Conservation (phyloP, 352 stramenopile species). For the Phytophthora aleatoria region DNA sequence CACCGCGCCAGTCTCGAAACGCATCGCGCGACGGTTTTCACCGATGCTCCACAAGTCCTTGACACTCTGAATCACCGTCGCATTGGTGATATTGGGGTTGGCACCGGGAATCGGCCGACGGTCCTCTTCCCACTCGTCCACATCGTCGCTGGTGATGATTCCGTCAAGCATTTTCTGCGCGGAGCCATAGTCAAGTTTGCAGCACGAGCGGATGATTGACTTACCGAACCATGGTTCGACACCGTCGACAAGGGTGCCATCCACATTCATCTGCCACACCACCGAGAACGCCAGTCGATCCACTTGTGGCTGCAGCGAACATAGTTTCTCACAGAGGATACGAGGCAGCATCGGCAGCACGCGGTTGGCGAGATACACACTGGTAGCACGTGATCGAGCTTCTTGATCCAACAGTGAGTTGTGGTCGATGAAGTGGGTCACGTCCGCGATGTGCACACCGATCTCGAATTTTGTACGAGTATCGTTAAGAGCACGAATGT, state of each 20-base stretch:
- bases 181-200: constrained; percentile 96
- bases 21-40: constrained; percentile 70
- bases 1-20: constrained; percentile 93
- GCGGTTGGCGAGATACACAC: constrained; percentile 96
- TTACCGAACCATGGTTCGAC: constrained; percentile 96
- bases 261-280: constrained; percentile 96
- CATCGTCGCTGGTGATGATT: constrained; percentile 67
- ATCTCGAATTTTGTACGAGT: constrained; percentile 82
- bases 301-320: constrained; percentile 96
- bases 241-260: constrained; percentile 91
- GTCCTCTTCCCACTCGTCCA: constrained; percentile 74
- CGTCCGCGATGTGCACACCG: constrained; percentile 98
- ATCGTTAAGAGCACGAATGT: constrained; percentile 81
- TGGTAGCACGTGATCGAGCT: constrained; percentile 93
- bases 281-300: constrained; percentile 95
- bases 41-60: constrained; percentile 71
- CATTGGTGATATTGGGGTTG: constrained; percentile 55
- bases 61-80: constrained; percentile 67
- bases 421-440: constrained; percentile 95
- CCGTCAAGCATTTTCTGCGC: constrained; percentile 97
- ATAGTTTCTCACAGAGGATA: constrained; percentile 96
- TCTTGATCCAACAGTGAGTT: constrained; percentile 94
- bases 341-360: constrained; percentile 97
- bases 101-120: constrained; percentile 48
- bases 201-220: constrained; percentile 97